These are phyloP conservation scores for Candida glucosophila DNA, from an alignment of 1,139 yeast species.

Conservation along the genomic window DNA sequence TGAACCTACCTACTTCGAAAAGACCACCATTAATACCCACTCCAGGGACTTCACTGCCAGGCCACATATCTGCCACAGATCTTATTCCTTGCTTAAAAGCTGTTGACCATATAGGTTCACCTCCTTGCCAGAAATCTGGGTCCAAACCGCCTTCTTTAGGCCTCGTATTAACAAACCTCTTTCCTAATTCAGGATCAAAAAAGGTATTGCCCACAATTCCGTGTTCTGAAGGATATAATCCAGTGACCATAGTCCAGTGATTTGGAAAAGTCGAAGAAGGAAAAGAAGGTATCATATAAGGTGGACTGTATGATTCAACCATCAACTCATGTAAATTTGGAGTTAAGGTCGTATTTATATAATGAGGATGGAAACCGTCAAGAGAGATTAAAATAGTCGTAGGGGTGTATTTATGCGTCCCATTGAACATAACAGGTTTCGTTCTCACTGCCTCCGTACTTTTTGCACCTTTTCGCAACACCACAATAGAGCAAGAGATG, in stretches of 20 bases:
- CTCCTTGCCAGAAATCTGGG: constrained; percentile 72
- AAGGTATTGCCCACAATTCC: constrained; percentile 85
- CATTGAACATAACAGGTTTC: constrained; percentile 37
- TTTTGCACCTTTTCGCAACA: constrained; percentile 1
- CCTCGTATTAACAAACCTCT: constrained; percentile 58
- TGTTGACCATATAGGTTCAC: constrained; percentile 84
- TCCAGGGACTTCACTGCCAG: constrained; percentile 73
- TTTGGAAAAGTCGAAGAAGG: constrained; percentile 89
- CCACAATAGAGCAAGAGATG: too few relatives aligned
- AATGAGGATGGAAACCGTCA: constrained; percentile 91
- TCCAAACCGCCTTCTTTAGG: constrained; percentile 47
- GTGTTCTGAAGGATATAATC: constrained; percentile 73
- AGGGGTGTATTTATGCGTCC: constrained; percentile 66
- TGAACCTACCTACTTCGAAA: constrained; percentile 49
- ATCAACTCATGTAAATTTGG: constrained; percentile 61
- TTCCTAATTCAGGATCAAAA: constrained; percentile 49
- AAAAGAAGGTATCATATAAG: constrained; percentile 79
- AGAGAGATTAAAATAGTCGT: constrained; percentile 72
- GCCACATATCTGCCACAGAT: constrained; percentile 94
- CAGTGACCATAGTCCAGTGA: constrained; percentile 87
- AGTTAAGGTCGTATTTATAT: constrained; percentile 56
- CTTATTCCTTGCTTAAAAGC: constrained; percentile 56
- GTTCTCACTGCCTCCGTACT: neutral
- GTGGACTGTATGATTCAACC: constrained; percentile 55
- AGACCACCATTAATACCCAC: constrained; percentile 38